Evolutionary conservation across 2,329 filamentous ascomycete genomes (phyloP), one percentile per base, ranked within the genome.

Genomic region (Pseudogymnoascus sp.): DNA sequence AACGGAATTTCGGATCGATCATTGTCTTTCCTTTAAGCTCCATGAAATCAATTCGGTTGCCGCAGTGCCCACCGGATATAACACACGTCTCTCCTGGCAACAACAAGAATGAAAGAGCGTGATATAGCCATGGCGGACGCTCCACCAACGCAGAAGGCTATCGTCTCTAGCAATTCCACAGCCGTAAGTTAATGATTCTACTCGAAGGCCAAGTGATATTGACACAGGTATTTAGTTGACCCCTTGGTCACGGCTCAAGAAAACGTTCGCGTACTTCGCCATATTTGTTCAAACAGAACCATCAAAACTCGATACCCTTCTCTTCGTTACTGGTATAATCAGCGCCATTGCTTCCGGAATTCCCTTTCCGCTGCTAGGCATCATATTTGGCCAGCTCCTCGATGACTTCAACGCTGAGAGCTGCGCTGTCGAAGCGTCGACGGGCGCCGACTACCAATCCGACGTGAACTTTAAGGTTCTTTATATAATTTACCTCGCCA

Each of bases 301-400:
- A 14, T 61, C 62, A 31, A 22, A 41, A 38, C 24, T 62, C 43
- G 75, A 77, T 63, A 63, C 72, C 46, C 37, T 65, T 19, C 68
- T 75, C 26, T 69, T 80, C 46, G 62, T 76, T 61, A 68, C 73
- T 59, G 80, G 79, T 63, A 68, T 70, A 63, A 62, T 81, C 38
- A 75, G 76, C 62, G 80, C 83, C 63, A 81, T 83, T 38, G 82
- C 78, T 26, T 80, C 84, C 12, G 85, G 85, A 60, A 77, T 85
- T 2, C 85, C 85, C 0, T 87, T 87, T 65, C 85, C 85, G 14
- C 74, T 88, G 11, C 81, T 88, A 68, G 84, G 82, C 63, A 84
- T 88, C 66, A 75, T 88, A 59, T 88, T 88, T 67, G 85, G 86
- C 66, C 78, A 88, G 71, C 79, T 88, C 11, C 77, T 88, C 65